phyloP scores from a whole-genome alignment of 2,329 filamentous ascomycete genomes.

The Chaetomium olivaceum region DNA sequence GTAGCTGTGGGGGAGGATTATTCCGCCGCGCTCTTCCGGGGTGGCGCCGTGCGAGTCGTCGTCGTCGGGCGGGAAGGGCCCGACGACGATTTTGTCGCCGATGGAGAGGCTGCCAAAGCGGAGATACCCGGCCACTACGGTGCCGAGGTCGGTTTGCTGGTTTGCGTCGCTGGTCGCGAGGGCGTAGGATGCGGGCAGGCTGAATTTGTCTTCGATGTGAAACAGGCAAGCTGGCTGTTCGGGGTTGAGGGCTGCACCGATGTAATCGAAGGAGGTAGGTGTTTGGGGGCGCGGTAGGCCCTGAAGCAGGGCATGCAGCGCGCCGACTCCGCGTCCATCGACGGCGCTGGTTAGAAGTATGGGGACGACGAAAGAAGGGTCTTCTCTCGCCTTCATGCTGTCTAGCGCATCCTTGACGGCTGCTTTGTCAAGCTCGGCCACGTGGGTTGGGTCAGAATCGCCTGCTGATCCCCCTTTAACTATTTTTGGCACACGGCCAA shows the following conservation, averaged over 20 bases:
- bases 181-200: slow-evolving; percentile 64
- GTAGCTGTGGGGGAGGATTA: slow-evolving; percentile 43
- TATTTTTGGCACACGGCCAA: slow-evolving; percentile 72
- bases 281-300: slow-evolving; percentile 68
- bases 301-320: slow-evolving; percentile 78
- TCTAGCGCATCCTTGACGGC: slow-evolving; percentile 60
- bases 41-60: slow-evolving; percentile 46
- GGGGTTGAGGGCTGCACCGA: slow-evolving; percentile 57
- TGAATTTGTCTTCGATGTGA: slow-evolving; percentile 89
- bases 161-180: slow-evolving; percentile 45
- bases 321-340: slow-evolving; percentile 77
- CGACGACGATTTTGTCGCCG: slow-evolving; percentile 75
- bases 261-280: slow-evolving; percentile 55
- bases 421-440: slow-evolving; percentile 57
- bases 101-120: slow-evolving; percentile 76
- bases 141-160: slow-evolving; percentile 52
- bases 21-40: slow-evolving; percentile 44
- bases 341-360: slow-evolving; percentile 87
- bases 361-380: slow-evolving; percentile 63
- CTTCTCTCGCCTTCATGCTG: slow-evolving; percentile 47
- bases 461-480: slow-evolving; percentile 58
- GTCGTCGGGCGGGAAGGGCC: slow-evolving; percentile 68
- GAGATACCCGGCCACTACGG: slow-evolving; percentile 83
- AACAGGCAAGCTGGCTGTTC: slow-evolving; percentile 69
- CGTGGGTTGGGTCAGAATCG: slow-evolving; percentile 54